Evolutionary conservation across 108 stramenopile species (phyloP).

Genomic region (Cyclotella atomus): DNA sequence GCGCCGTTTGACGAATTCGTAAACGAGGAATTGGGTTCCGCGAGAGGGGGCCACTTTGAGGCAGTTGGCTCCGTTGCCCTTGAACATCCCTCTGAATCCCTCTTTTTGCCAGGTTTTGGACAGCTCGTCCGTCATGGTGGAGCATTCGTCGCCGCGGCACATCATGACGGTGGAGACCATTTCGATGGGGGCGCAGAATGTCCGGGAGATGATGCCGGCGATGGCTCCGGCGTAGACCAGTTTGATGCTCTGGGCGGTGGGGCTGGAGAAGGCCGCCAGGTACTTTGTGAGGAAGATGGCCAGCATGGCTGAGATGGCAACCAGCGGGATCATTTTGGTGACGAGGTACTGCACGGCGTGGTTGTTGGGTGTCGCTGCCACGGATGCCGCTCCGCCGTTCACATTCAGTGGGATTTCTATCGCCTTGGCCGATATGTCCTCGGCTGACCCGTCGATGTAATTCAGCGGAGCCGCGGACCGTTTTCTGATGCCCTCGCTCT

Average conservation of each 20-base stretch:
- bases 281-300: slow-evolving; percentile 21
- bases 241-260: slow-evolving; percentile 38
- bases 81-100: slow-evolving; percentile 49
- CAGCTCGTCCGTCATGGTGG: slow-evolving; percentile 40
- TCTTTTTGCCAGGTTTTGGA: slow-evolving; percentile 42
- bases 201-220: slow-evolving; percentile 51
- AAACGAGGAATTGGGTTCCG: slow-evolving; percentile 51
- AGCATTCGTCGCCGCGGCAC: slow-evolving; percentile 40
- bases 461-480: slow-evolving; percentile 25
- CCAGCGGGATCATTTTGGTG: slow-evolving; percentile 24
- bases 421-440: slow-evolving; percentile 17
- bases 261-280: slow-evolving; percentile 22
- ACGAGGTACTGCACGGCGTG: neutral
- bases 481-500: slow-evolving; percentile 19
- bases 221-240: slow-evolving; percentile 50
- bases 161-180: slow-evolving; percentile 52
- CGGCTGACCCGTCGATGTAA: slow-evolving; percentile 18
- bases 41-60: slow-evolving; percentile 56
- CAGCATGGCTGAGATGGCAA: slow-evolving; percentile 6
- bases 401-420: slow-evolving; percentile 21
- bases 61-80: slow-evolving; percentile 58
- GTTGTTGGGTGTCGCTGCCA: neutral
- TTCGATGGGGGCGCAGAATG: slow-evolving; percentile 48
- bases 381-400: slow-evolving; percentile 16
- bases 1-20: slow-evolving; percentile 46